These are phyloP conservation scores for Bromus sterilis DNA, from an alignment of 176 grass and related monocot species.

Conservation along the genomic window DNA sequence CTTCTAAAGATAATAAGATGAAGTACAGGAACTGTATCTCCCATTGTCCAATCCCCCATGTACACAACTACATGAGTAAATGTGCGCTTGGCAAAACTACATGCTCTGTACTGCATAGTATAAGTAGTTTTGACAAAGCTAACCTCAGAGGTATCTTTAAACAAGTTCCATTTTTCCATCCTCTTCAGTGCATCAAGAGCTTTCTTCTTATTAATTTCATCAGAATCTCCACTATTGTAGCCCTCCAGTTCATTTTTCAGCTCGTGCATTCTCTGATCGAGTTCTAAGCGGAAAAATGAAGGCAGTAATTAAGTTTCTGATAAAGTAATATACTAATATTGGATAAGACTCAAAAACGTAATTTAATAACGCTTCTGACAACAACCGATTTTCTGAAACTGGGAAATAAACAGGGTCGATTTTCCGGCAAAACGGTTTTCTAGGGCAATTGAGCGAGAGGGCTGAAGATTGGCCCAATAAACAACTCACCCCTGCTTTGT, in stretches of 20 bases:
- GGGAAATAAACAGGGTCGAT: neutral
- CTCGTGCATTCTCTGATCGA: conserved; percentile 92
- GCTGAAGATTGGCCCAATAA: too few species aligned
- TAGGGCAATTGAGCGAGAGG: too few species aligned
- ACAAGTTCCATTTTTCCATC: conserved; percentile 97
- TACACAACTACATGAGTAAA: neutral
- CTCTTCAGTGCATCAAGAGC: conserved; percentile 82
- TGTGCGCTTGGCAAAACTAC: neutral
- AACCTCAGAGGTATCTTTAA: conserved; percentile 61
- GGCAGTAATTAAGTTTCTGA: neutral
- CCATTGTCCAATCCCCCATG: neutral
- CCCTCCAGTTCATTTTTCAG: conserved; percentile 83
- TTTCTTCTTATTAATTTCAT: conserved; percentile 85
- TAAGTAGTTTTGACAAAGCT: neutral
- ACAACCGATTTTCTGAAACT: neutral
- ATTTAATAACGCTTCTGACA: neutral
- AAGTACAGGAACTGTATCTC: neutral
- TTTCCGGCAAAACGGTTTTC: too few species aligned
- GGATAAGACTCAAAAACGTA: neutral
- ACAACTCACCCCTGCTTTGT: too few species aligned
- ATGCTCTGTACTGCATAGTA: neutral
- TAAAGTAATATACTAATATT: neutral
- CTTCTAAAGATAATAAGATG: neutral
- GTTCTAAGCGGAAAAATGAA: conserved; percentile 42
- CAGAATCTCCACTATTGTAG: conserved; percentile 66